Evolutionary conservation across 164 flowering plant genomes (phyloP).

Genomic region (Vitis cinerea): DNA sequence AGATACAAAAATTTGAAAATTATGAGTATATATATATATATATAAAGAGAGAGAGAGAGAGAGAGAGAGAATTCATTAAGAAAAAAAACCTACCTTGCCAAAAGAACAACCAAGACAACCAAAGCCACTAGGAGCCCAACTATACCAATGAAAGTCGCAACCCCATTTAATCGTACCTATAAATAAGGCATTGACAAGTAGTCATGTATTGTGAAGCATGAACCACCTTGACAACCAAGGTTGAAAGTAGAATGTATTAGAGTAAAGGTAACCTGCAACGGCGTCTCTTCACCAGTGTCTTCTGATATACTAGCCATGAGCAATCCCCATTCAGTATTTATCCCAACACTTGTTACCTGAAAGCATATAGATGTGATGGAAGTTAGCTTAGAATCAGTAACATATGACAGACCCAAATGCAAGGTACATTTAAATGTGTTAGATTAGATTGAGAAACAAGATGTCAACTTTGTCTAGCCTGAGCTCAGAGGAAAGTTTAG

Average conservation of each 20-base stretch:
- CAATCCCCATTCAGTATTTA: slow-evolving; percentile 97
- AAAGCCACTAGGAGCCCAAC: slow-evolving; percentile 84
- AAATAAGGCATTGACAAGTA: slow-evolving; percentile 1
- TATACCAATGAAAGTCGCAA: slow-evolving; percentile 89
- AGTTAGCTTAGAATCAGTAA: neutral
- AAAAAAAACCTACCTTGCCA: slow-evolving; percentile 48
- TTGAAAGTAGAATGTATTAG: neutral
- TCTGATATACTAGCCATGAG: slow-evolving; percentile 97
- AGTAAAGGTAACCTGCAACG: slow-evolving; percentile 71
- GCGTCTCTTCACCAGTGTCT: slow-evolving; percentile 98
- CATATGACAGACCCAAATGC: neutral
- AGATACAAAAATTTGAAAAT: neutral
- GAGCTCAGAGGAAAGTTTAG: no score
- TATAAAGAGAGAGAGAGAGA: slow-evolving; percentile 3
- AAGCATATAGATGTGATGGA: neutral
- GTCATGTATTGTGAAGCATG: neutral
- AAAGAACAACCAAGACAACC: slow-evolving; percentile 66
- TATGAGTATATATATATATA: neutral
- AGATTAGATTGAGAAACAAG: no score
- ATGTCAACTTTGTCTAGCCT: no score
- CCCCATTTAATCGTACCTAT: slow-evolving; percentile 94
- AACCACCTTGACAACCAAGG: neutral
- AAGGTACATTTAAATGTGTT: neutral
- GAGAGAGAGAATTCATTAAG: neutral
- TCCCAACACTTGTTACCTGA: slow-evolving; percentile 92